Evolutionary conservation across 768 basidiomycete species (phyloP).

Genomic region (Tricholoma furcatifolium): DNA sequence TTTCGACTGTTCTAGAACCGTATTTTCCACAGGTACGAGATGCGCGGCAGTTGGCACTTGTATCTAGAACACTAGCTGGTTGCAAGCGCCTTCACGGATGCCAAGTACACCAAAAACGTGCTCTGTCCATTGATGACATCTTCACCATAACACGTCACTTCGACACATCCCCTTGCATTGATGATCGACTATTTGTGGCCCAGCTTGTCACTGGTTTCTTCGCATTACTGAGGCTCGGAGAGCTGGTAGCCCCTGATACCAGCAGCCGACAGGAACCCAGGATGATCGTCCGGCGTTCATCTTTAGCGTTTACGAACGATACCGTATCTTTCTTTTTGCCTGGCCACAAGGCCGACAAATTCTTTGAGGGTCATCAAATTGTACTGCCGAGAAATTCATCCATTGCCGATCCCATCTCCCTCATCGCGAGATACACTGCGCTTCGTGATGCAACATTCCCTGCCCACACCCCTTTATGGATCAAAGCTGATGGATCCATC

Average conservation of each 20-base stretch:
- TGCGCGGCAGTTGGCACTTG: slow-evolving; percentile 17
- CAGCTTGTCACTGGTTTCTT: slow-evolving; percentile 24
- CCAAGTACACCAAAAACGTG: slow-evolving; percentile 17
- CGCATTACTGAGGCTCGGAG: slow-evolving; percentile 25
- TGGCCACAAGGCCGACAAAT: slow-evolving; percentile 19
- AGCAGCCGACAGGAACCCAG: not conserved
- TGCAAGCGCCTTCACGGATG: slow-evolving; percentile 6
- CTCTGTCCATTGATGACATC: slow-evolving; percentile 15
- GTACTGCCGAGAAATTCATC: slow-evolving; percentile 5
- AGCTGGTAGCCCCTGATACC: slow-evolving; percentile 25
- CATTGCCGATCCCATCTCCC: too few relatives aligned
- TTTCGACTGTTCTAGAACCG: slow-evolving; percentile 29
- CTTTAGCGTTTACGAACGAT: not conserved
- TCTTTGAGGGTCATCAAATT: slow-evolving; percentile 20
- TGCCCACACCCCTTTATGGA: too few relatives aligned
- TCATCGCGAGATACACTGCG: too few relatives aligned
- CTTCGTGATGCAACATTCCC: too few relatives aligned
- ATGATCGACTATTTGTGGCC: slow-evolving; percentile 27
- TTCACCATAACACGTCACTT: not conserved
- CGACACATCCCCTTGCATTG: slow-evolving; percentile 5
- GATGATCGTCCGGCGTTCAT: not conserved
- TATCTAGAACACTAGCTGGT: too few relatives aligned
- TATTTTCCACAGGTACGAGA: slow-evolving; percentile 28
- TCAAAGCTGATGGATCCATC: too few relatives aligned
- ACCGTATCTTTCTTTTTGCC: slow-evolving; percentile 10